Percentiles rank a stretch among this genome's conserved stretches.
Conservation (phyloP, 2,329 filamentous ascomycete species). For the Paraconiothyrium brasiliense region DNA sequence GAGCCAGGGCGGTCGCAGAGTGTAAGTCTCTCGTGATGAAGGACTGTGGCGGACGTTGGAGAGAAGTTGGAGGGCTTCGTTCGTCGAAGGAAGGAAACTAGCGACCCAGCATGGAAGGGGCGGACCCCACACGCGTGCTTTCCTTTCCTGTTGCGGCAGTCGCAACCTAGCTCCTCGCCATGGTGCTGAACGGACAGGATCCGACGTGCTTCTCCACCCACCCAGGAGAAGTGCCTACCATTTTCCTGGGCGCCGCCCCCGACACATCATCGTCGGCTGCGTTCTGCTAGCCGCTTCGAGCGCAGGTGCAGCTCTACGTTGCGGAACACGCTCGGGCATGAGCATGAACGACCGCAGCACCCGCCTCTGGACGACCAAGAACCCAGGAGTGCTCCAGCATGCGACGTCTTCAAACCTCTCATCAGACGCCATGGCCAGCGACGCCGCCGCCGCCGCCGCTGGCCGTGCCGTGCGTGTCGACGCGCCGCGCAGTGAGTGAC, state of each 20-base stretch:
- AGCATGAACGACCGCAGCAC: conserved; percentile 6
- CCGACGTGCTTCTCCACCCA: not conserved
- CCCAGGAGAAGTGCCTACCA: not conserved
- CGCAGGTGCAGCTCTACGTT: not conserved
- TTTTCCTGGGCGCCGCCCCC: conserved; percentile 1
- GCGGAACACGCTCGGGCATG: conserved; percentile 8
- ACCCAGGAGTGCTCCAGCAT: not conserved
- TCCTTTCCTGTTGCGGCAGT: not conserved
- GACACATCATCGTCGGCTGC: not conserved
- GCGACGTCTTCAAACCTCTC: not conserved
- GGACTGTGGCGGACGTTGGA: not conserved
- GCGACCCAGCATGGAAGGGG: not conserved
- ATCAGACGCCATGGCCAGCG: not conserved
- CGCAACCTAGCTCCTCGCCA: not conserved
- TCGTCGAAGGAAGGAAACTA: not conserved
- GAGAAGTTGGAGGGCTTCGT: not conserved
- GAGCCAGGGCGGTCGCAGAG: not conserved
- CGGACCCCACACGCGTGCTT: conserved; percentile 9
- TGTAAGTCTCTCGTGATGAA: not conserved
- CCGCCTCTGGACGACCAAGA: not conserved
- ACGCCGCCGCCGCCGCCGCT: not conserved
- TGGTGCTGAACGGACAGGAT: not conserved
- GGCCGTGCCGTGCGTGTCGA: too few species aligned
- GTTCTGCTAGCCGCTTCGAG: conserved; percentile 7
- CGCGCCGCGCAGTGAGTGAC: not conserved